These are phyloP conservation scores for Periconia macrospinosa DNA, from an alignment of 2,329 filamentous ascomycete species.

Conservation along the genomic window DNA sequence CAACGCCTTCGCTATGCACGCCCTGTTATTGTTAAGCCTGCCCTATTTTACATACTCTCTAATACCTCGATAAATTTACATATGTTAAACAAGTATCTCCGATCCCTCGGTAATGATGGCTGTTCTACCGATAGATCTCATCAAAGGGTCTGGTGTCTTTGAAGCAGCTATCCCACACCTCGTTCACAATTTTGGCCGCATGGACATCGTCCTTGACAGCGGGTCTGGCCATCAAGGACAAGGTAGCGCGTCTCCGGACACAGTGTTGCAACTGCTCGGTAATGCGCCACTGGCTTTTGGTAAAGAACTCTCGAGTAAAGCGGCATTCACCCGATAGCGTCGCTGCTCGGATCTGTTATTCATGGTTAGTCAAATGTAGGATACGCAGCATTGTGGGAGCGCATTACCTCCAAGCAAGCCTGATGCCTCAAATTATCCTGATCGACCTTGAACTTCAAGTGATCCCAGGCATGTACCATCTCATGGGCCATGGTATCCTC, in stretches of 20 bases:
- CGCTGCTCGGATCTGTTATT: conserved; percentile 79
- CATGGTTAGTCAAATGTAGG: not conserved
- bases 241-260: conserved; percentile 77
- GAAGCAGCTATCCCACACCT: conserved; percentile 99
- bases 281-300: conserved; percentile 80
- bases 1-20: conserved; percentile 22
- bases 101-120: not conserved
- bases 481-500: conserved; percentile 96
- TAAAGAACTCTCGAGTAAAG: conserved; percentile 84
- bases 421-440: conserved; percentile 82
- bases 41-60: not conserved
- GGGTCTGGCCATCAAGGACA: conserved; percentile 77
- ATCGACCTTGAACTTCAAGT: conserved; percentile 88
- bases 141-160: conserved; percentile 93
- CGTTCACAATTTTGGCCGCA: conserved; percentile 84
- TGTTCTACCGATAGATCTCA: conserved; percentile 78
- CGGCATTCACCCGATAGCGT: conserved; percentile 93
- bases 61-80: not conserved
- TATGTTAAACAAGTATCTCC: not conserved
- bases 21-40: not conserved
- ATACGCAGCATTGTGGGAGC: conserved; percentile 2
- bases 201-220: conserved; percentile 83
- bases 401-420: conserved; percentile 82
- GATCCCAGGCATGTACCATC: conserved; percentile 97
- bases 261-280: conserved; percentile 94